Conservation (phyloP, 2,329 filamentous ascomycete genomes). For the Diaporthe vaccinii region DNA sequence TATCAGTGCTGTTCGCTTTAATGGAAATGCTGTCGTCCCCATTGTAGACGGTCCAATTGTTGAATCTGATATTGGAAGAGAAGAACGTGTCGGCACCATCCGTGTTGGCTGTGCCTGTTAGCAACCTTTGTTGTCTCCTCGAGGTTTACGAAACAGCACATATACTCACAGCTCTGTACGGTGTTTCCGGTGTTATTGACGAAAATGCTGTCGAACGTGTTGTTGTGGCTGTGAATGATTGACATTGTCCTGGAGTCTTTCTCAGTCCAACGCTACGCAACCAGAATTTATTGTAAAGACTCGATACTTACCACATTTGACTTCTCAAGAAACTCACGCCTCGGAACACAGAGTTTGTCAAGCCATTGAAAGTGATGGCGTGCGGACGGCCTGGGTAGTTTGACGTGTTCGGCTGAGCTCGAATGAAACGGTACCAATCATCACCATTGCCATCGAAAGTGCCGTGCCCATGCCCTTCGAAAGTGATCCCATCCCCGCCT, state of each 20-base stretch:
- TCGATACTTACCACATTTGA: slow-evolving; percentile 62
- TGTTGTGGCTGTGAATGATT: slow-evolving; percentile 58
- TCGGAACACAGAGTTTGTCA: slow-evolving; percentile 59
- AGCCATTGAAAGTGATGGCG: slow-evolving; percentile 60
- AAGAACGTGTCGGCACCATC: slow-evolving; percentile 50
- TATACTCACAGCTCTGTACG: slow-evolving; percentile 41
- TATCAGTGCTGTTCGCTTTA: slow-evolving; percentile 46
- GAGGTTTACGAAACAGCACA: accelerated
- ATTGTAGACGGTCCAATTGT: slow-evolving; percentile 47
- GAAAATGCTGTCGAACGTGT: slow-evolving; percentile 59
- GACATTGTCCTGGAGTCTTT: slow-evolving; percentile 54
- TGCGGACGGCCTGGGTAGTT: slow-evolving; percentile 63
- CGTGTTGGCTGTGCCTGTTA: slow-evolving; percentile 46
- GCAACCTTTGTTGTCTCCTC: too few species aligned
- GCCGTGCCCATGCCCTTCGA: slow-evolving; percentile 59
- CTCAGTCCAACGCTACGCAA: not conserved
- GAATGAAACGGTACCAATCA: slow-evolving; percentile 62
- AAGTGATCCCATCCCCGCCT: slow-evolving; percentile 60
- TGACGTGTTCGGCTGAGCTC: slow-evolving; percentile 47
- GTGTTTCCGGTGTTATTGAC: slow-evolving; percentile 58
- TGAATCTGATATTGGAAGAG: slow-evolving; percentile 46
- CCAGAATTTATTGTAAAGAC: not conserved
- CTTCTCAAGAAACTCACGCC: slow-evolving; percentile 61
- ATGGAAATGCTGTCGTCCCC: slow-evolving; percentile 44
- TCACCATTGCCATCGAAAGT: slow-evolving; percentile 66